phyloP scores from a whole-genome alignment of 2,329 filamentous ascomycete species.

The Aspergillus floridensis region DNA sequence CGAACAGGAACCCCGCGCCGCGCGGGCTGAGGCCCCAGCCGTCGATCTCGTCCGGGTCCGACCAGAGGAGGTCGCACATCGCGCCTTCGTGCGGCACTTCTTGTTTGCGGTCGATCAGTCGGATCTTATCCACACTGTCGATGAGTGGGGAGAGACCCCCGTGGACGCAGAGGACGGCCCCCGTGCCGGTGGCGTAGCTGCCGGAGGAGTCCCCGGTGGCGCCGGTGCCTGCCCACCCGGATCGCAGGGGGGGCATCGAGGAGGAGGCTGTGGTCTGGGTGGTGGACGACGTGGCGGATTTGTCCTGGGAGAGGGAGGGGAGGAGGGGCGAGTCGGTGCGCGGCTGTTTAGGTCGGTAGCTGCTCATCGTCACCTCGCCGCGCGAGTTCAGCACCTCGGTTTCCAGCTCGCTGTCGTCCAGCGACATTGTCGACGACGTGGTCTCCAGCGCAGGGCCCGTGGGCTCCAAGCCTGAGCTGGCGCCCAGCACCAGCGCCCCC shows the following conservation, averaged over 20 bases:
- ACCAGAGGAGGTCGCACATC: conserved; percentile 99
- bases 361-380: conserved; percentile 69
- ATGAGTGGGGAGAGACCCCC: conserved; percentile 89
- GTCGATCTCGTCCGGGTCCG: conserved; percentile 91
- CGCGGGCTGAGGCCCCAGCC: conserved; percentile 94
- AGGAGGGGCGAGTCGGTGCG: conserved; percentile 22
- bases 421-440: conserved; percentile 51
- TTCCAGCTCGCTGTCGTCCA: conserved; percentile 72
- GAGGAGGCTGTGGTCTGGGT: conserved; percentile 46
- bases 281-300: conserved; percentile 39
- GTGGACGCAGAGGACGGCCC: conserved; percentile 92
- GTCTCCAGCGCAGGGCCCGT: conserved; percentile 51
- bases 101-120: conserved; percentile 91
- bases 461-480: conserved; percentile 63
- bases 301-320: conserved; percentile 36
- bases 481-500: conserved; percentile 85
- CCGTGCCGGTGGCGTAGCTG: conserved; percentile 56
- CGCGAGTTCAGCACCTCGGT: conserved; percentile 89
- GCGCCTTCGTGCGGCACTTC: conserved; percentile 97
- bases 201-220: conserved; percentile 68
- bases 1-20: conserved; percentile 93
- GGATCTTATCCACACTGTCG: conserved; percentile 92
- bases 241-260: conserved; percentile 49
- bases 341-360: conserved; percentile 28
- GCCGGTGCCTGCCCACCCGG: conserved; percentile 75